Conservation (phyloP, 768 basidiomycete genomes). For the Mrakia frigida region DNA sequence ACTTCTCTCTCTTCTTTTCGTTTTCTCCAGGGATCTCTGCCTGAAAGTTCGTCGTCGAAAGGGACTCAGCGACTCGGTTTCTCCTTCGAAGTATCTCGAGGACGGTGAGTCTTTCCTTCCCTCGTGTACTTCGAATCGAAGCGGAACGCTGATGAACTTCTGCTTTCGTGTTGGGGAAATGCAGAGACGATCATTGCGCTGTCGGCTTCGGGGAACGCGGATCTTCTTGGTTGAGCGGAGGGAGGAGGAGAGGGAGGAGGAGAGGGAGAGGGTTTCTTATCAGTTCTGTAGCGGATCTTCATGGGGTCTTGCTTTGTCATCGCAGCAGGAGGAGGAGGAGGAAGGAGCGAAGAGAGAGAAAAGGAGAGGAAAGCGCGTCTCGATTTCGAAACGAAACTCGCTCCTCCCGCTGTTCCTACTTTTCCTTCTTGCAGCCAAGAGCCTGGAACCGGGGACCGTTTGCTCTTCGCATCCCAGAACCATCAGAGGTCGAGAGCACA, state of each 20-base stretch:
- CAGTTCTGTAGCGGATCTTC: background rate
- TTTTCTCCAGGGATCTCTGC: slow-evolving; percentile 57
- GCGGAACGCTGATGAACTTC: background rate
- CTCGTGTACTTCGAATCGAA: background rate
- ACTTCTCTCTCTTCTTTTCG: background rate
- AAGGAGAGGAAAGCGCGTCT: too few species aligned
- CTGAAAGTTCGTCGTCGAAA: slow-evolving; percentile 94
- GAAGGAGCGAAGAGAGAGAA: too few species aligned
- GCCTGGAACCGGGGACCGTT: too few species aligned
- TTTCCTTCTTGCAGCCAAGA: too few species aligned
- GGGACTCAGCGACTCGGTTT: slow-evolving; percentile 93
- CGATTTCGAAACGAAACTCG: too few species aligned
- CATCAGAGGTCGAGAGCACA: too few species aligned
- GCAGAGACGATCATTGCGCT: slow-evolving; percentile 66
- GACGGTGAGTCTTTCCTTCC: slow-evolving; percentile 50
- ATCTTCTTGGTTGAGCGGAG: slow-evolving; percentile 60
- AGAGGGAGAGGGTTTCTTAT: background rate
- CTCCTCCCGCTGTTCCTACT: too few species aligned
- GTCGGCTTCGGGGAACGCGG: slow-evolving; percentile 92
- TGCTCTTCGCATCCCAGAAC: too few species aligned
- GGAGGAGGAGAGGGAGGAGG: background rate
- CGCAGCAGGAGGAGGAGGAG: too few species aligned
- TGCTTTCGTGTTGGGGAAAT: slow-evolving; percentile 58
- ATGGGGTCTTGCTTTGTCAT: too few species aligned
- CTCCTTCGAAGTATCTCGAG: slow-evolving; percentile 93